A percentile compares a stretch with the other conserved stretches of the same genome.
Conservation (phyloP, 108 stramenopile species). For the Nitzschia palea region DNA sequence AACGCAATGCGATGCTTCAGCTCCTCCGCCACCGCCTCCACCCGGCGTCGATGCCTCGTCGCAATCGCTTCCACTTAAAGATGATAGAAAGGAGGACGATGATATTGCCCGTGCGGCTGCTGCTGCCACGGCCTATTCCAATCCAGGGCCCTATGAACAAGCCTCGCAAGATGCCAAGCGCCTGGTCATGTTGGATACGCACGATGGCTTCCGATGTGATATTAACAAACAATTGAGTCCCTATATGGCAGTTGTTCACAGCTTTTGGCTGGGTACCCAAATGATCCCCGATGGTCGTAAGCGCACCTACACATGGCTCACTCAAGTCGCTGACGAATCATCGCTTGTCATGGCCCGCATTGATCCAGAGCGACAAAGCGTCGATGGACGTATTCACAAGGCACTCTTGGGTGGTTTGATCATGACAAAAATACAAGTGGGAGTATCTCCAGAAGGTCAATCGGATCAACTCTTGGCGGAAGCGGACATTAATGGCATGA, state of each 20-base stretch:
- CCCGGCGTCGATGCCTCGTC: slow-evolving; percentile 8
- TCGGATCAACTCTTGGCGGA: slow-evolving; percentile 75
- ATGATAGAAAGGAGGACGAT: slow-evolving; percentile 13
- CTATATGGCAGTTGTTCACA: slow-evolving; percentile 79
- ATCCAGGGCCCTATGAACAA: slow-evolving; percentile 80
- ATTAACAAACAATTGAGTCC: slow-evolving; percentile 85
- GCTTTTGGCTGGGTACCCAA: slow-evolving; percentile 75
- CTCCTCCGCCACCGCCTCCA: slow-evolving; percentile 8
- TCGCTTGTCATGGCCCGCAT: slow-evolving; percentile 61
- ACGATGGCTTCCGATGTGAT: slow-evolving; percentile 79
- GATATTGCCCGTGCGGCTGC: slow-evolving; percentile 51
- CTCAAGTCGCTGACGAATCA: slow-evolving; percentile 82
- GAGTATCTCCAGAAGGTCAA: slow-evolving; percentile 52
- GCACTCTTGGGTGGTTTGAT: slow-evolving; percentile 67
- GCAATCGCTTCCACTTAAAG: not conserved
- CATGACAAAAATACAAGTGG: slow-evolving; percentile 74
- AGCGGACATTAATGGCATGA: slow-evolving; percentile 67
- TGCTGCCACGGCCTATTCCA: slow-evolving; percentile 49
- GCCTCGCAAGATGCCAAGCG: slow-evolving; percentile 70
- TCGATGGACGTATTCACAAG: slow-evolving; percentile 80
- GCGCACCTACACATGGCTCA: slow-evolving; percentile 66
- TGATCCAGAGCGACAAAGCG: slow-evolving; percentile 58
- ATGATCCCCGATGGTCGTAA: slow-evolving; percentile 78
- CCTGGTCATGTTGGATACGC: slow-evolving; percentile 70
- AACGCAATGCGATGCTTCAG: slow-evolving; percentile 14